A percentile compares a stretch with the other conserved stretches of the same genome.
Conservation (phyloP, 441 rosid genomes). For the Gossypium laxum region DNA sequence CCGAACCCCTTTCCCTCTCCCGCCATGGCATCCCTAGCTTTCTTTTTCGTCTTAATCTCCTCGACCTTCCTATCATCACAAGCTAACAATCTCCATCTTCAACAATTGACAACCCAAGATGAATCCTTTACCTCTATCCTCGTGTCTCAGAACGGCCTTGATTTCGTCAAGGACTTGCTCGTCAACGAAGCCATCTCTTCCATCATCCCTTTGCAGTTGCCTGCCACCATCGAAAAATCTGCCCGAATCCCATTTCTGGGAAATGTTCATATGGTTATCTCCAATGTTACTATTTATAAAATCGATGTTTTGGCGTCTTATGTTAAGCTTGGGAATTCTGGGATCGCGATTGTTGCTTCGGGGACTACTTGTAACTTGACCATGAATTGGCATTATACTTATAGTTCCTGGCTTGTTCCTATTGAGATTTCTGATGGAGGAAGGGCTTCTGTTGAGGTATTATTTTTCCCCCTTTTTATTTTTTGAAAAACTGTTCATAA, state of each 20-base stretch:
- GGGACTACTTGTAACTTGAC: slow-evolving; percentile 70
- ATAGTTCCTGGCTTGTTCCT: slow-evolving; percentile 58
- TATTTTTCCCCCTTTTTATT: background rate
- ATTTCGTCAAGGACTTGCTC: slow-evolving; percentile 67
- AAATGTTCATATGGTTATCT: slow-evolving; percentile 44
- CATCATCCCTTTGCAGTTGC: slow-evolving; percentile 52
- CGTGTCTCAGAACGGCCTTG: slow-evolving; percentile 71
- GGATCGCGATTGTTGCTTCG: slow-evolving; percentile 57
- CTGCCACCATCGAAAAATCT: slow-evolving; percentile 42
- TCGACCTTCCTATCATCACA: slow-evolving; percentile 24
- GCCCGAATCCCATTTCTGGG: slow-evolving; percentile 63
- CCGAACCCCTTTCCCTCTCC: background rate
- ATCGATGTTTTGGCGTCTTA: slow-evolving; percentile 53
- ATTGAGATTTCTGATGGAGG: slow-evolving; percentile 60
- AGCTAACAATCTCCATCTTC: slow-evolving; percentile 13
- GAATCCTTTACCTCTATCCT: slow-evolving; percentile 63
- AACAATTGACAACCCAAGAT: slow-evolving; percentile 22
- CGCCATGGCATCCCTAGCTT: slow-evolving; percentile 15
- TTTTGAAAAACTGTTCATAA: background rate
- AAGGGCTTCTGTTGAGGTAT: slow-evolving; percentile 71
- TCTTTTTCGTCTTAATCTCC: slow-evolving; percentile 25
- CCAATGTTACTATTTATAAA: slow-evolving; percentile 55
- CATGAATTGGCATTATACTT: slow-evolving; percentile 72
- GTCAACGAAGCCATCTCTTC: slow-evolving; percentile 58
- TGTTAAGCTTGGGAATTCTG: slow-evolving; percentile 66